phyloP scores from a whole-genome alignment of 2,329 filamentous ascomycete species.

The Ophiostoma tasmaniense region DNA sequence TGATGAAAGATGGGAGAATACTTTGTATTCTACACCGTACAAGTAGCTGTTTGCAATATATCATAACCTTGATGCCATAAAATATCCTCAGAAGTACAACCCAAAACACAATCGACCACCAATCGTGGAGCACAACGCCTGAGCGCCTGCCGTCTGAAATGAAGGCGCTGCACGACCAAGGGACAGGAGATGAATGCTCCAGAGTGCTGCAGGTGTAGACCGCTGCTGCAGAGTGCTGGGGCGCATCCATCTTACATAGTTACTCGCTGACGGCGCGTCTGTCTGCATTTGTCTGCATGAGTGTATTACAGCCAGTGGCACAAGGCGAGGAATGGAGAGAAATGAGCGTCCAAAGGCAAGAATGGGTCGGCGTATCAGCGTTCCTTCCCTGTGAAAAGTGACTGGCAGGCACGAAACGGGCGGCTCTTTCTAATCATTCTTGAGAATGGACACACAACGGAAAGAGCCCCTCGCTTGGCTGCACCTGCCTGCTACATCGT shows the following conservation, averaged over 20 bases:
- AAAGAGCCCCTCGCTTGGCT: not conserved
- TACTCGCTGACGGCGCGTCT: not conserved
- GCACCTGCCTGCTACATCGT: not conserved
- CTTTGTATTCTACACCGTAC: too few relatives aligned
- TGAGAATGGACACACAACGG: not conserved
- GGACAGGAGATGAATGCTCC: conserved; percentile 10
- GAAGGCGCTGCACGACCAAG: conserved; percentile 16
- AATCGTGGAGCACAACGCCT: not conserved
- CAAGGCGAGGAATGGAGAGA: not conserved
- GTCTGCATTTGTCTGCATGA: not conserved
- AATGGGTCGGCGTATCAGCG: conserved; percentile 5
- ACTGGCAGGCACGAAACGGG: not conserved
- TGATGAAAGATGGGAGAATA: too few relatives aligned
- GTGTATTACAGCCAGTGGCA: not conserved
- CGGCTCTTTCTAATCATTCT: not conserved
- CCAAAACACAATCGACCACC: not conserved
- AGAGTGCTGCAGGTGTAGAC: not conserved
- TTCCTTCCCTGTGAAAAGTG: not conserved
- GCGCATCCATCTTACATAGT: not conserved
- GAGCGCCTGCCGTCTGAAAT: conserved; percentile 15
- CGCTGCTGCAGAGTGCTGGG: too few relatives aligned
- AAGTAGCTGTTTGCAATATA: too few relatives aligned
- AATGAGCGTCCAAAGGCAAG: not conserved
- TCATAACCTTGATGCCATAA: too few relatives aligned
- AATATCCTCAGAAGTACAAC: not conserved